Percentiles rank a stretch among this genome's conserved stretches.
Evolutionary conservation across 352 stramenopile species (phyloP).

Genomic region (Pythium scleroteichum): DNA sequence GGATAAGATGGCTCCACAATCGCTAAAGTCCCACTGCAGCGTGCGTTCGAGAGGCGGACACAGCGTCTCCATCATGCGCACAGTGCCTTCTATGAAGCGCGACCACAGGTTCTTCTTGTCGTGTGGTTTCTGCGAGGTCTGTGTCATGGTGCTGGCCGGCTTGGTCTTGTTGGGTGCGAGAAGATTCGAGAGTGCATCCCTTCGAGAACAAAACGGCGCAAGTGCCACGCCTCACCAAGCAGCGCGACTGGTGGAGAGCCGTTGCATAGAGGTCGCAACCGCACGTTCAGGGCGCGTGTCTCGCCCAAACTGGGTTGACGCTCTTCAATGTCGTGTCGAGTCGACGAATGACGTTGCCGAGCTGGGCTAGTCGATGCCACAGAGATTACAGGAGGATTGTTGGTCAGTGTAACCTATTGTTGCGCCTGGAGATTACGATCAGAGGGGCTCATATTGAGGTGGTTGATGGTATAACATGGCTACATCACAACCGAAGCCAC

Average conservation of each 20-base stretch:
- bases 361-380: background rate
- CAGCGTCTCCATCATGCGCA: constrained; percentile 19
- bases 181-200: too few species aligned
- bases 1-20: background rate
- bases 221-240: too few species aligned
- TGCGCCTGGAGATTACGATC: too few species aligned
- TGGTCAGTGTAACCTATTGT: too few species aligned
- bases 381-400: background rate
- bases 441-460: too few species aligned
- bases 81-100: constrained; percentile 13
- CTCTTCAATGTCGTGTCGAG: background rate
- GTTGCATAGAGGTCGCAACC: too few species aligned
- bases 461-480: too few species aligned
- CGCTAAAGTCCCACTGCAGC: constrained; percentile 21
- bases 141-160: background rate
- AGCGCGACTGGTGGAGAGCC: too few species aligned
- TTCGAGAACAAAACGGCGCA: background rate
- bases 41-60: constrained; percentile 19
- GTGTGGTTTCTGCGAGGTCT: background rate
- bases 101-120: constrained; percentile 14
- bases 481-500: too few species aligned
- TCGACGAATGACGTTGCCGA: background rate
- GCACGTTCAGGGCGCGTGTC: background rate
- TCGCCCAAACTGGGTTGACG: background rate
- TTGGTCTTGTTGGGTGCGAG: background rate